Conservation (phyloP, 768 basidiomycete species). For the Tulasnella sp. region DNA sequence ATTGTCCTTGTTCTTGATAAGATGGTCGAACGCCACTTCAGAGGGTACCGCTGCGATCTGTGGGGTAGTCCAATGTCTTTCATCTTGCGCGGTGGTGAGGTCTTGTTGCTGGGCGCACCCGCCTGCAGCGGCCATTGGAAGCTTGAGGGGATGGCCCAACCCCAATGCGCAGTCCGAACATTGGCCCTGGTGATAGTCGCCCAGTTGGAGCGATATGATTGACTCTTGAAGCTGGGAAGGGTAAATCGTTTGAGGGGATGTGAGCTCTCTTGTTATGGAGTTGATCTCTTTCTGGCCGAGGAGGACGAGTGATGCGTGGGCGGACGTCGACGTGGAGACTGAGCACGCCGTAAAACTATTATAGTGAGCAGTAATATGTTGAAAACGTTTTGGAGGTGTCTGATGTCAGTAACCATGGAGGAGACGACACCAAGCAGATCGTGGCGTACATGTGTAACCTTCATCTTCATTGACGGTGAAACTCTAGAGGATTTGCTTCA, state of each 20-base stretch:
- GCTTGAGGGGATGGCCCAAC: slow-evolving; percentile 63
- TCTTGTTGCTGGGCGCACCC: slow-evolving; percentile 47
- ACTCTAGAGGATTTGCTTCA: too few relatives aligned
- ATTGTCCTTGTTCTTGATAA: neutral
- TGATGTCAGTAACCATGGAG: slow-evolving; percentile 28
- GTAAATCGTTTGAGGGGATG: slow-evolving; percentile 43
- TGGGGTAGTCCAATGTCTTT: slow-evolving; percentile 32
- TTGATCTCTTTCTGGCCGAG: slow-evolving; percentile 52
- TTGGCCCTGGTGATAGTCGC: slow-evolving; percentile 88
- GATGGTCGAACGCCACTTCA: slow-evolving; percentile 58
- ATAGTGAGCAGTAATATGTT: slow-evolving; percentile 75
- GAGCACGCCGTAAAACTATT: slow-evolving; percentile 78
- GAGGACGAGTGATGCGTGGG: slow-evolving; percentile 64
- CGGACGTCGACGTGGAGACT: slow-evolving; percentile 39
- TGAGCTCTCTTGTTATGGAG: slow-evolving; percentile 44
- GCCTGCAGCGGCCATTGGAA: slow-evolving; percentile 56
- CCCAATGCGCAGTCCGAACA: slow-evolving; percentile 80
- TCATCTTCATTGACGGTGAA: slow-evolving; percentile 43
- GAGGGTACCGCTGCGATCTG: slow-evolving; percentile 56
- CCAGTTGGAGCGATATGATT: slow-evolving; percentile 83
- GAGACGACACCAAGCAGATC: slow-evolving; percentile 14
- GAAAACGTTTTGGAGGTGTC: slow-evolving; percentile 6
- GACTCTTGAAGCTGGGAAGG: slow-evolving; percentile 68
- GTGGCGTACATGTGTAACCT: slow-evolving; percentile 75
- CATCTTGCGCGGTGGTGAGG: slow-evolving; percentile 33